Conservation (phyloP, 2,329 filamentous ascomycete species). For the Xylariaceae sp. region DNA sequence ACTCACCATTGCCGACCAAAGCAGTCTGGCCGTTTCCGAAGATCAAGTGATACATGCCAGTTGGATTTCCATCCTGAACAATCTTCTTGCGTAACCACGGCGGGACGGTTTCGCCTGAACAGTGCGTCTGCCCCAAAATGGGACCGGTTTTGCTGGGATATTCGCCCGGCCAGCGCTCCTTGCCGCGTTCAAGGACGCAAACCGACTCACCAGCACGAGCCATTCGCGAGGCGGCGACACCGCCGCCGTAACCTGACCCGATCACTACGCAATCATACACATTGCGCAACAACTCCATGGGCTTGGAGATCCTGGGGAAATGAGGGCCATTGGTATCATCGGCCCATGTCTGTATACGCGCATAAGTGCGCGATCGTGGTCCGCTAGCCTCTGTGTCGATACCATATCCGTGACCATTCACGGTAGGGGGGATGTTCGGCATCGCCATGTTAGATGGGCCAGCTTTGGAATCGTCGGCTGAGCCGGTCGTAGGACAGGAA, state of each 20-base stretch:
- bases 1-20: conserved; percentile 53
- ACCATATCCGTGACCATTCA: too few species aligned
- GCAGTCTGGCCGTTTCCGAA: conserved; percentile 62
- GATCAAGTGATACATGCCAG: conserved; percentile 60
- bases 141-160: conserved; percentile 50
- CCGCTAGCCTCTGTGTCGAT: conserved; percentile 34
- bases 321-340: conserved; percentile 25
- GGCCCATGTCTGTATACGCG: conserved; percentile 28
- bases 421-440: too few species aligned
- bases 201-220: conserved; percentile 57
- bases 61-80: conserved; percentile 50
- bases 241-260: conserved; percentile 66
- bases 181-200: conserved; percentile 63
- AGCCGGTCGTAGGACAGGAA: conserved; percentile 14
- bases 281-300: conserved; percentile 52
- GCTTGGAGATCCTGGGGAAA: conserved; percentile 53
- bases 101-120: conserved; percentile 51
- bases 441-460: too few species aligned
- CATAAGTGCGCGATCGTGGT: conserved; percentile 30
- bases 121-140: conserved; percentile 49
- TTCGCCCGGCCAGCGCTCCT: conserved; percentile 64
- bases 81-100: conserved; percentile 38
- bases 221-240: conserved; percentile 62
- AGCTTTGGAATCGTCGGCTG: too few species aligned
- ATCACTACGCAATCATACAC: conserved; percentile 64